These are phyloP conservation scores for Aspergillus sergii DNA, from an alignment of 2,329 filamentous ascomycete species.

Conservation along the genomic window DNA sequence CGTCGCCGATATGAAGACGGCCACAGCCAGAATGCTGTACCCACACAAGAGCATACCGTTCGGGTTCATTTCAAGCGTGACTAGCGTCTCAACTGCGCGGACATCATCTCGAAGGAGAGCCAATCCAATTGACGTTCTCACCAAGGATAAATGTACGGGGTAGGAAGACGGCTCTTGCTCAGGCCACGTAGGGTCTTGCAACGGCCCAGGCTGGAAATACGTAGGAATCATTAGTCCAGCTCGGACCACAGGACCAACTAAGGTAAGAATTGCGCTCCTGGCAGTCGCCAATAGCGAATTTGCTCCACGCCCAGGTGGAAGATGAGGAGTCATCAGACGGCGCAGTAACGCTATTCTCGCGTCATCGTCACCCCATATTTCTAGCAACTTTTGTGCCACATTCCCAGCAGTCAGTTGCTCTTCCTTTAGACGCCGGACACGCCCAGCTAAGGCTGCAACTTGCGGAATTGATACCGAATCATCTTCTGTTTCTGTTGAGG, in stretches of 20 bases:
- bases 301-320: not conserved
- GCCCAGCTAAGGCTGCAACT: not conserved
- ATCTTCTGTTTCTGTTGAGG: not conserved
- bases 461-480: not conserved
- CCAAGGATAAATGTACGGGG: not conserved
- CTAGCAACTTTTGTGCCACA: not conserved
- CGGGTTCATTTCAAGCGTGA: not conserved
- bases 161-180: not conserved
- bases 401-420: not conserved
- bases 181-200: not conserved
- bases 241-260: not conserved
- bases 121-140: not conserved
- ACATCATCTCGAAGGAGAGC: not conserved
- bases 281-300: not conserved
- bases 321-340: not conserved
- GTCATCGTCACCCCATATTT: not conserved
- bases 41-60: not conserved
- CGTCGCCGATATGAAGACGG: not conserved
- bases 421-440: not conserved
- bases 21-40: not conserved
- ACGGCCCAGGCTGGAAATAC: not conserved
- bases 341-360: not conserved
- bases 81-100: not conserved
- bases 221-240: not conserved
- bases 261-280: not conserved